These are phyloP conservation scores for Coniosporium apollinis DNA, from an alignment of 495 filamentous ascomycete genomes.

Conservation along the genomic window DNA sequence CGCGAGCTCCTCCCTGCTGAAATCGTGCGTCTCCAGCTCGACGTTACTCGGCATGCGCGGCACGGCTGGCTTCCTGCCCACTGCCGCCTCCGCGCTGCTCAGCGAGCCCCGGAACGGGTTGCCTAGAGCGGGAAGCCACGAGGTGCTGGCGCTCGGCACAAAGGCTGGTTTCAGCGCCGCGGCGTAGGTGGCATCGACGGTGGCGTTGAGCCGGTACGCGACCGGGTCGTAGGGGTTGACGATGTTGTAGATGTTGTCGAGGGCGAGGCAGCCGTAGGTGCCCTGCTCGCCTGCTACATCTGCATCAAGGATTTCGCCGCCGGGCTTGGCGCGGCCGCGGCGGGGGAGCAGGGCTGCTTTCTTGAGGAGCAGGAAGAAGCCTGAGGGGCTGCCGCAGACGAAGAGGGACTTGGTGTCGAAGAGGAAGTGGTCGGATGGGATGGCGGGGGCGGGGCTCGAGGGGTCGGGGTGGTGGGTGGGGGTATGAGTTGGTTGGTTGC, in stretches of 20 bases:
- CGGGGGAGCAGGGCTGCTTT: constrained; percentile 67
- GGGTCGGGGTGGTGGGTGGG: constrained; percentile 37
- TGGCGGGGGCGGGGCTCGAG: constrained; percentile 11
- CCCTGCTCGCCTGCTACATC: constrained; percentile 60
- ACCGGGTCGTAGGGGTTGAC: constrained; percentile 49
- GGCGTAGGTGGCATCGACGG: constrained; percentile 67
- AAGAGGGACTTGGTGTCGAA: constrained; percentile 85
- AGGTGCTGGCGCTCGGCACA: constrained; percentile 54
- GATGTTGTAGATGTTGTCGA: constrained; percentile 95
- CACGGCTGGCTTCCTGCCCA: constrained; percentile 5
- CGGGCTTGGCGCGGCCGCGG: constrained; percentile 55
- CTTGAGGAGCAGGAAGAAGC: constrained; percentile 84
- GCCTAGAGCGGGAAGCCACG: constrained; percentile 50
- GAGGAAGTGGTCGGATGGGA: constrained; percentile 53
- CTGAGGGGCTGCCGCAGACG: constrained; percentile 79
- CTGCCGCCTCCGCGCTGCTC: constrained; percentile 3
- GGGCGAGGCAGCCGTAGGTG: constrained; percentile 74
- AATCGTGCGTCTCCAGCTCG: constrained; percentile 91
- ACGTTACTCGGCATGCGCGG: constrained; percentile 69
- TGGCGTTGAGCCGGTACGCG: constrained; percentile 79
- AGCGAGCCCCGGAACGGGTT: constrained; percentile 34
- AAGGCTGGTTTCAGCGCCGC: constrained; percentile 56
- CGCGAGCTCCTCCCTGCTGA: constrained; percentile 78
- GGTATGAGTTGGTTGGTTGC: constrained; percentile 60
- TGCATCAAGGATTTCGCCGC: constrained; percentile 36